Percentiles rank a stretch among this genome's conserved stretches.
These are phyloP conservation scores for Saccharomyces mikatae DNA, from an alignment of 805 yeast genomes.

Conservation along the genomic window DNA sequence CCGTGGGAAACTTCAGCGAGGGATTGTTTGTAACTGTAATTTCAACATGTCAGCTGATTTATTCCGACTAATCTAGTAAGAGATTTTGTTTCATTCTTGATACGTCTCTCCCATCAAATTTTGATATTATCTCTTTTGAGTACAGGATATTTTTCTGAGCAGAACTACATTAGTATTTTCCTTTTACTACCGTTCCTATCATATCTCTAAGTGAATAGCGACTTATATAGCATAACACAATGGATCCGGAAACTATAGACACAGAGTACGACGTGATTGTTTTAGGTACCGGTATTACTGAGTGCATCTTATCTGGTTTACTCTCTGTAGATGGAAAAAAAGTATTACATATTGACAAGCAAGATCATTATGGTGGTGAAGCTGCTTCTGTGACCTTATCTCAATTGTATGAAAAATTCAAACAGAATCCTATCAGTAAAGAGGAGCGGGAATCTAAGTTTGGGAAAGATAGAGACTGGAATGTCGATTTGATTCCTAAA, in stretches of 20 bases:
- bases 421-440: constrained; percentile 64
- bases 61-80: not conserved
- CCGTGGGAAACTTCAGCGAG: not conserved
- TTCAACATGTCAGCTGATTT: not conserved
- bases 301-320: constrained; percentile 88
- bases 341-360: constrained; percentile 91
- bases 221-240: not conserved
- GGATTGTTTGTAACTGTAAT: not conserved
- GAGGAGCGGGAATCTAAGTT: constrained; percentile 56
- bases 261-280: constrained; percentile 96
- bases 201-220: not conserved
- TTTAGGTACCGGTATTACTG: constrained; percentile 90
- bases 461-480: constrained; percentile 96
- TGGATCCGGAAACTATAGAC: constrained; percentile 53
- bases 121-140: not conserved
- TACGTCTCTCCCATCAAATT: not conserved
- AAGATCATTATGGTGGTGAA: constrained; percentile 92
- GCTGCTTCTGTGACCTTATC: constrained; percentile 71
- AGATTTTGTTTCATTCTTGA: not conserved
- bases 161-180: not conserved
- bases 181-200: not conserved
- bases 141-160: not conserved
- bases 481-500: constrained; percentile 93
- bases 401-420: constrained; percentile 73
- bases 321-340: constrained; percentile 97